Base-by-base conservation (phyloP, 129 eudicot genomes). In the Saussurea involucrata region DNA sequence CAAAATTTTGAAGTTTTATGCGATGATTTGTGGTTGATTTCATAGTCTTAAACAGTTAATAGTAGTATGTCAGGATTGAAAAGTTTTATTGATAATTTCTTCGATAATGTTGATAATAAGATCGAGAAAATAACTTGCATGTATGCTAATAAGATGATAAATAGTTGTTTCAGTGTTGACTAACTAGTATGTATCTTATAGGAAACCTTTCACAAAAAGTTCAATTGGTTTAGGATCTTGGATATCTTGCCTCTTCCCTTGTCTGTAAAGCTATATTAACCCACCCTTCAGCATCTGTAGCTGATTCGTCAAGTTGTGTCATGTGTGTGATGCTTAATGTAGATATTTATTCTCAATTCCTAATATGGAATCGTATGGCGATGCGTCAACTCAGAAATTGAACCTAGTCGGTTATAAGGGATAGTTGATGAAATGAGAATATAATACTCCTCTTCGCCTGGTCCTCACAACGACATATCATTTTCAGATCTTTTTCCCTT, bases 351-450 rank as follows among this genome's bases (percentile, higher is more conserved):
- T 4, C 49, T 40, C 17, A 40, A n/a, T n/a, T n/a, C n/a, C n/a
- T n/a, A n/a, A n/a, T 40, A n/a, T 53, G 61, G 61, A 53, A 53
- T 53, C 61, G 61, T 53, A 53, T 53, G 61, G 28, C 65, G 21
- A 12, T 60, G 27, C 21, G 65, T 60, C 5, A 60, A 21, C 1
- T 60, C 27, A 21, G 28, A 18, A 18, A 60, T 0, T 22, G 65
- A 60, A 60, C 65, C 65, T 60, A 60, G 65, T 18, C 65, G 28
- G 7, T 1, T 53, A 53, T n/a, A 57, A 18, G 63, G 63, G 63
- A 57, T 57, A 57, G 24, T 4, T 6, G 63, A 57, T 6, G 63
- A 57, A 20, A 20, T 57, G 75, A 36, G 79, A 11, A 80, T 80
- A 73, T 53, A 3, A 15, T 42, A 4, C 63, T 11, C 17, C 6